Evolutionary conservation across 768 basidiomycete species (phyloP).

Genomic region (Lactifluus subvellereus): DNA sequence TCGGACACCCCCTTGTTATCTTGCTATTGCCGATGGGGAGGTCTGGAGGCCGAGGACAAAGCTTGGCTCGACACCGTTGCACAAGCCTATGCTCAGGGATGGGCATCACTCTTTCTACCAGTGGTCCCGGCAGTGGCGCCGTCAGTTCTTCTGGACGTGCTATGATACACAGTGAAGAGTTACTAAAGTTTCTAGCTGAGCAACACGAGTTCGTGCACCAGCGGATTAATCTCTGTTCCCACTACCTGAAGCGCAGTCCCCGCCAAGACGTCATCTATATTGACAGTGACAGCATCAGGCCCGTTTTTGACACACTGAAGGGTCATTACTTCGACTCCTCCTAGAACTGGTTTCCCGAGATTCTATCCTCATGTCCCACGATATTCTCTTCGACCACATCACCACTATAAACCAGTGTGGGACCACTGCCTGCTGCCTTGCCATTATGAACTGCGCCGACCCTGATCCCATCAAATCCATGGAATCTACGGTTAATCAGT

Average conservation of each 20-base stretch:
- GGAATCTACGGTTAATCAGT: conserved; percentile 89
- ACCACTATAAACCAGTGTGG: conserved; percentile 86
- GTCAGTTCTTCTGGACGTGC: conserved; percentile 62
- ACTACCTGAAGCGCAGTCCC: conserved; percentile 90
- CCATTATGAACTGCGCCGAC: conserved; percentile 96
- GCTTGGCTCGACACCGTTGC: too few relatives aligned
- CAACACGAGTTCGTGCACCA: conserved; percentile 89
- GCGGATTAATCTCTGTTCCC: conserved; percentile 94
- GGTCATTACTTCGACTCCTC: conserved; percentile 97
- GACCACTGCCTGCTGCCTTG: conserved; percentile 94
- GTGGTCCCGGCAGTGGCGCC: too few relatives aligned
- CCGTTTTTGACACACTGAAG: conserved; percentile 90
- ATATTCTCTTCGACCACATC: conserved; percentile 93
- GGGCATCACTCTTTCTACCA: too few relatives aligned
- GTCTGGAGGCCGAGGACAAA: too few relatives aligned
- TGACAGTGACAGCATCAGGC: conserved; percentile 75
- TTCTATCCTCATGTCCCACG: conserved; percentile 93
- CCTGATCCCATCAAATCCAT: conserved; percentile 88
- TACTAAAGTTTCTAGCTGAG: conserved; percentile 91
- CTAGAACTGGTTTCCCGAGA: conserved; percentile 99
- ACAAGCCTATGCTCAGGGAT: too few relatives aligned
- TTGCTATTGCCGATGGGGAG: too few relatives aligned
- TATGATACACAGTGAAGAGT: conserved; percentile 96
- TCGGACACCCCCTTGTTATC: too few relatives aligned
- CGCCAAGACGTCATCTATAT: conserved; percentile 88